Evolutionary conservation across 139 green algal species (phyloP).

Genomic region (Chloropicon primus): DNA sequence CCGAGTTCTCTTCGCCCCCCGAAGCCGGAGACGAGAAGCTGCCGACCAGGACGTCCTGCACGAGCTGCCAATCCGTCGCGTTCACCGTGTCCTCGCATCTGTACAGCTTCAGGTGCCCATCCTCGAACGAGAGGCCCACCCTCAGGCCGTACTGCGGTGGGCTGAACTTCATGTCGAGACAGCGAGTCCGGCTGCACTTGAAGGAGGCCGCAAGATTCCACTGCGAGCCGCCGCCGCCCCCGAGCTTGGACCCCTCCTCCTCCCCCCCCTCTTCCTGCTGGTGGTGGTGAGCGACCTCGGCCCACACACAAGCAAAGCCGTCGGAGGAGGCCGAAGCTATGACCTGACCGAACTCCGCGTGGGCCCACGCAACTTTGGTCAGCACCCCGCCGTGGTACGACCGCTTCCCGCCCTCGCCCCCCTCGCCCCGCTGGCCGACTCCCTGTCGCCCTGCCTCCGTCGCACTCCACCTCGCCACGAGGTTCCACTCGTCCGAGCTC

Average conservation of each 20-base stretch:
- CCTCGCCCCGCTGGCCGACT: too few species aligned
- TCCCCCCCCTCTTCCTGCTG: too few species aligned
- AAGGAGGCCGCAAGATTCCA: background rate
- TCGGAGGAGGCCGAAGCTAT: background rate
- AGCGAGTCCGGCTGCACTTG: background rate
- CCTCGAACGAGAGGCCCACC: background rate
- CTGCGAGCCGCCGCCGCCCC: too few species aligned
- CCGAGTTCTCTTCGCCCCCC: too few species aligned
- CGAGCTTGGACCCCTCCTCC: too few species aligned
- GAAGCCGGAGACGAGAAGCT: too few species aligned
- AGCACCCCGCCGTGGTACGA: background rate
- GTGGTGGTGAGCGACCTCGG: too few species aligned
- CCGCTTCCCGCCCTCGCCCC: background rate
- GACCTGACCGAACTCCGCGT: background rate
- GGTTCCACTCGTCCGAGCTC: background rate
- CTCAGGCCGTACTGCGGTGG: background rate
- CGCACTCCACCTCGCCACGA: background rate
- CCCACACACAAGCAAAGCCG: background rate
- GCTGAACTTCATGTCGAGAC: background rate
- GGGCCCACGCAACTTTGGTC: background rate
- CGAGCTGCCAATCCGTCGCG: background rate
- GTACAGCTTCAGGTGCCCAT: background rate
- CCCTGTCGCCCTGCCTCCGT: too few species aligned
- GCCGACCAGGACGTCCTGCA: background rate
- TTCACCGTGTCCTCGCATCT: background rate